These are phyloP conservation scores for Murraya paniculata DNA, from an alignment of 345 rosid genomes.

Conservation along the genomic window DNA sequence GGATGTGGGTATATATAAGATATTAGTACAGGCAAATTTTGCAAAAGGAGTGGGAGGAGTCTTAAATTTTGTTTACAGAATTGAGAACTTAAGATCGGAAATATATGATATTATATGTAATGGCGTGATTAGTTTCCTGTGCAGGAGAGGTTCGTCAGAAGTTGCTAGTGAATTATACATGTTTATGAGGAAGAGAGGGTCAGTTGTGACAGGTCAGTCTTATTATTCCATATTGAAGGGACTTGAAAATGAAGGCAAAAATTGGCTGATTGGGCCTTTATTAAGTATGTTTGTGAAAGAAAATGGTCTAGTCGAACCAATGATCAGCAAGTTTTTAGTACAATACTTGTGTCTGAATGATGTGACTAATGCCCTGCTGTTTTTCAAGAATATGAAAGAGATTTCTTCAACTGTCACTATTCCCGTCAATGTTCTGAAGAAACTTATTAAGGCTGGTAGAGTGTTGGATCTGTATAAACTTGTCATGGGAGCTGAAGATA, in stretches of 20 bases:
- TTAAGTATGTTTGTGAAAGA: slow-evolving; percentile 42
- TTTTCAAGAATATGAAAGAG: slow-evolving; percentile 39
- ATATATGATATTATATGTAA: slow-evolving; percentile 36
- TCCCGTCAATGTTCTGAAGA: slow-evolving; percentile 41
- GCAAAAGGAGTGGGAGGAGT: slow-evolving; percentile 46
- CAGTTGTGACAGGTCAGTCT: slow-evolving; percentile 35
- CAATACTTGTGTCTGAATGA: slow-evolving; percentile 46
- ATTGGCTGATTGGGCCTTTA: slow-evolving; percentile 30
- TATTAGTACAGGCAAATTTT: slow-evolving; percentile 42
- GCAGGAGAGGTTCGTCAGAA: slow-evolving; percentile 46
- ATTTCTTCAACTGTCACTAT: slow-evolving; percentile 25
- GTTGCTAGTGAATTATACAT: slow-evolving; percentile 44
- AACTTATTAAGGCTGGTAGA: slow-evolving; percentile 46
- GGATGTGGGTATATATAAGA: slow-evolving; percentile 34
- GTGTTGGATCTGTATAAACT: slow-evolving; percentile 63
- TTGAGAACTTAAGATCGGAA: slow-evolving; percentile 38
- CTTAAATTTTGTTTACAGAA: slow-evolving; percentile 38
- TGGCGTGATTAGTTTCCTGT: slow-evolving; percentile 50
- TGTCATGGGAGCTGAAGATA: slow-evolving; percentile 38
- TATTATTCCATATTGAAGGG: slow-evolving; percentile 34
- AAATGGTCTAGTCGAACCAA: slow-evolving; percentile 43
- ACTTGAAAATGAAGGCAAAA: slow-evolving; percentile 30
- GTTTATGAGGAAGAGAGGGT: slow-evolving; percentile 46
- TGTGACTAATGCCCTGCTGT: slow-evolving; percentile 28
- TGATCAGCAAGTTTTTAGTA: slow-evolving; percentile 36